A percentile compares a stretch with the other conserved stretches of the same genome.
Evolutionary conservation across 1,284 basidiomycete species (phyloP).

Genomic region (Ceratobasidium papillatum): DNA sequence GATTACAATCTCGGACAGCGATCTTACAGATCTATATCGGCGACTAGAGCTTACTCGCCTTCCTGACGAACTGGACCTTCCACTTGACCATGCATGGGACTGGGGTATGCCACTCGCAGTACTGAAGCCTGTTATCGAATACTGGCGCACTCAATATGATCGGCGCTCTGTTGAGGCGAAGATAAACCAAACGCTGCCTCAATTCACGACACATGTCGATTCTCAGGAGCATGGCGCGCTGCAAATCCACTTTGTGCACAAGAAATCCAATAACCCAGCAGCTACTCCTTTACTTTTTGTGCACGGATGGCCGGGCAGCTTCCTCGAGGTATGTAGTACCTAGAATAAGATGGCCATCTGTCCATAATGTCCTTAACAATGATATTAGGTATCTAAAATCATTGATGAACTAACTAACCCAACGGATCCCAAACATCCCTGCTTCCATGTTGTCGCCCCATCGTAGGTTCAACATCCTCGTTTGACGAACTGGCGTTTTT

Average conservation of each 20-base stretch:
- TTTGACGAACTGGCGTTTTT: too few species aligned
- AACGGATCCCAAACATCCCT: conserved; percentile 42
- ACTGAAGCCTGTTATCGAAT: conserved; percentile 40
- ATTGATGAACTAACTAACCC: conserved; percentile 44
- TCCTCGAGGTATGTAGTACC: conserved; percentile 40
- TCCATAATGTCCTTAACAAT: too few species aligned
- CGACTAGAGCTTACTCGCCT: conserved; percentile 39
- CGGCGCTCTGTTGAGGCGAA: conserved; percentile 38
- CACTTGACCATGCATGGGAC: conserved; percentile 40
- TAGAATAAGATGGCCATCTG: background rate
- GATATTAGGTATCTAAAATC: conserved; percentile 42
- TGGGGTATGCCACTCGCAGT: conserved; percentile 42
- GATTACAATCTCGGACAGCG: conserved; percentile 37
- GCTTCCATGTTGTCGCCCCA: conserved; percentile 45
- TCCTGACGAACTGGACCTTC: conserved; percentile 43
- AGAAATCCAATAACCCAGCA: conserved; percentile 34
- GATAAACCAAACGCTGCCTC: conserved; percentile 41
- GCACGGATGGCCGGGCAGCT: conserved; percentile 45
- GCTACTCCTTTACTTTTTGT: conserved; percentile 42
- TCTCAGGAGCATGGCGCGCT: conserved; percentile 28
- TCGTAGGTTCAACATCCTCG: too few species aligned
- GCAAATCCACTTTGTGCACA: conserved; percentile 42
- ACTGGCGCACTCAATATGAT: conserved; percentile 41
- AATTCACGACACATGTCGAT: conserved; percentile 41
- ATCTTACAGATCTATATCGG: conserved; percentile 31